Base-by-base conservation (phyloP, 2,329 filamentous ascomycete genomes). In the Cercospora zeae-maydis region DNA sequence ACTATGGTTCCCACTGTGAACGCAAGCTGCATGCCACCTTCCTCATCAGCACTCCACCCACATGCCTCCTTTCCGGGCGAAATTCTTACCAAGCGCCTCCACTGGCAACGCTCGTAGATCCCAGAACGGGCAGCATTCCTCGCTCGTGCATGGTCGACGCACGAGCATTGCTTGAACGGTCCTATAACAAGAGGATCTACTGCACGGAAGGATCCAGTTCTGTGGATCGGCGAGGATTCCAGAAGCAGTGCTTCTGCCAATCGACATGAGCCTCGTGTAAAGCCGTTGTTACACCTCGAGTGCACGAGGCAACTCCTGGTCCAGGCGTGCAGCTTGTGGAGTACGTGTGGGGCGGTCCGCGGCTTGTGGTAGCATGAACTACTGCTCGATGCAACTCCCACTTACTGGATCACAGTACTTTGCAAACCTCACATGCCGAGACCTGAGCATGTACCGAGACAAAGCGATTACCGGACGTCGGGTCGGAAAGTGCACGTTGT, bases 161-260 rank as follows among this genome's bases (percentile, higher is more conserved):
- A 52, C 55, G 39, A 42, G 34, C 45, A 36, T 24, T 24, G 24
- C 24, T 27, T 27, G 24, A 27, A 27, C 24, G 19, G 47, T 58
- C 16, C 56, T 19, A 53, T 34, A 42, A 24, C 47, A 27, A 19
- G 34, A 21, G 14, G 37, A 13, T 39, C 24, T 19, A 47, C 30
- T 19, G 27, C 24, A 10, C 16, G 42, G 37, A 8, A 24, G 39
- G 49, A 39, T 42, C 54, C 60, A 45, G 27, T 36, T 24, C 34
- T 42, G 33, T 54, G 36, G 45, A 42, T 62, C 60, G 60, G 60
- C 45, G 39, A 52, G 54, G 30, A 27, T 51, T 62, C 54, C 60
- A 58, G 55, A 62, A 62, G 30, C 24, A 57, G 60, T 51, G 37
- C 49, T 16, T 58, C n/a, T 27, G 55, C 60, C 60, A 62, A 62